A percentile compares a stretch with the other conserved stretches of the same genome.
phyloP scores from a whole-genome alignment of 2,329 filamentous ascomycete genomes.

The Exserohilum turcica region DNA sequence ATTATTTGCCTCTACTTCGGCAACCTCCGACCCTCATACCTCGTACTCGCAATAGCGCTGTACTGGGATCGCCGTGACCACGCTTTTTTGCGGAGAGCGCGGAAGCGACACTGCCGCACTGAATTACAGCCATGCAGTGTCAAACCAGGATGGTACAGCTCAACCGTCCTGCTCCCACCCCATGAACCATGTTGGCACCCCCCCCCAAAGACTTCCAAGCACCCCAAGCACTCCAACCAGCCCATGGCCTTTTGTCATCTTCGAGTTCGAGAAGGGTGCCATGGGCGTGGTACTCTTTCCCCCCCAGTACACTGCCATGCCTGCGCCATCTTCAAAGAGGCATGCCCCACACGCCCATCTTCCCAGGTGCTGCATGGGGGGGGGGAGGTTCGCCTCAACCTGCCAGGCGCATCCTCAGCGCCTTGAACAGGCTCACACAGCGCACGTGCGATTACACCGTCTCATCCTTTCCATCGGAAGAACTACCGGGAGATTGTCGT shows the following conservation, averaged over 20 bases:
- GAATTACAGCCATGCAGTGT: constrained; percentile 6
- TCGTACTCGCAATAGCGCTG: constrained; percentile 10
- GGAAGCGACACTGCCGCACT: constrained; percentile 10
- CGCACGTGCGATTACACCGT: constrained; percentile 11
- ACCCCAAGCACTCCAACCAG: not conserved
- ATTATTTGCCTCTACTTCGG: constrained; percentile 5
- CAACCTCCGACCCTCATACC: constrained; percentile 2
- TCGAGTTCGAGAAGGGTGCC: constrained; percentile 11
- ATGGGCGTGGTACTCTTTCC: constrained; percentile 5
- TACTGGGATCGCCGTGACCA: constrained; percentile 4
- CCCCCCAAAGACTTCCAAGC: constrained; percentile 5
- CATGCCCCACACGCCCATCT: constrained; percentile 5
- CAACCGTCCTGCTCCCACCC: constrained; percentile 1
- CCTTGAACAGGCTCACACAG: constrained; percentile 1
- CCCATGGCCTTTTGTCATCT: constrained; percentile 7
- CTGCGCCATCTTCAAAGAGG: constrained; percentile 8
- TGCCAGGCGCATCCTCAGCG: constrained; percentile 2
- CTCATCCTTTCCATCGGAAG: constrained; percentile 11
- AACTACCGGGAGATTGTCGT: constrained; percentile 14
- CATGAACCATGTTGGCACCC: constrained; percentile 6
- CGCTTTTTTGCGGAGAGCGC: constrained; percentile 7
- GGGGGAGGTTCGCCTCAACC: constrained; percentile 5
- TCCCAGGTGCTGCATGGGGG: constrained; percentile 8
- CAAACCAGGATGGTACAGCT: constrained; percentile 6
- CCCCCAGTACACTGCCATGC: constrained; percentile 8